Evolutionary conservation across 1,284 basidiomycete genomes (phyloP), one percentile per base, ranked within the genome.

Genomic region (Puccinia hordei): DNA sequence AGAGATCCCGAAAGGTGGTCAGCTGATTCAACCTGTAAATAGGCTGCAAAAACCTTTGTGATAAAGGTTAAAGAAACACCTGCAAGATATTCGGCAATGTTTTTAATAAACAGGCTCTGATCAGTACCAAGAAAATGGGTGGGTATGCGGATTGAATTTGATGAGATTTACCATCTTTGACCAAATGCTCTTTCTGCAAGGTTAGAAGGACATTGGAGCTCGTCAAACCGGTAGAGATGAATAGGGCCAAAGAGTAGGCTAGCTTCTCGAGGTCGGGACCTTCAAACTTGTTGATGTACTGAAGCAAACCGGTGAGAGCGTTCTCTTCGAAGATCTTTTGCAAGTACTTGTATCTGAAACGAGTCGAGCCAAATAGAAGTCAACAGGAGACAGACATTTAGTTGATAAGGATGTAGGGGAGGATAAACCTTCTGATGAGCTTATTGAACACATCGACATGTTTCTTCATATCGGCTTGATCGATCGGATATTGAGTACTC

Each of bases 391-490:
- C n/a, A n/a, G n/a, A n/a, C n/a, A n/a, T n/a, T 27, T 10, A 6
- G 51, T 33, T 80, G 46, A 69, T 69, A 27, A 30, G 51, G 24
- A 12, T 51, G 8, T n/a, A 6, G 46, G 57, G 82, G 53, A 73
- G 65, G 81, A 24, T 27, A 35, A 83, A 93, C 93, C 95, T 91
- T 87, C 95, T 90, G 88, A 95, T 94, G 82, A 98, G 91, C 87
- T 95, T 95, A 87, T 95, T 94, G 84, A 98, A 89, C 49, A 95
- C 94, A 82, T 95, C 94, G 80, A 96, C 89, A 84, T 96, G 94
- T 85, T 92, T 92, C 89, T 92, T 95, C 86, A 98, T 88, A 87
- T 94, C 92, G 63, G 86, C 83, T 63, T 86, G 87, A 85, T 92
- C 89, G 84, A 89, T 89, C 82, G 92, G 91, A 84, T 91, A 90